A percentile compares a stretch with the other conserved stretches of the same genome.
These are phyloP conservation scores for Herpotrichia juniperi DNA, from an alignment of 2,329 filamentous ascomycete species.

Conservation along the genomic window DNA sequence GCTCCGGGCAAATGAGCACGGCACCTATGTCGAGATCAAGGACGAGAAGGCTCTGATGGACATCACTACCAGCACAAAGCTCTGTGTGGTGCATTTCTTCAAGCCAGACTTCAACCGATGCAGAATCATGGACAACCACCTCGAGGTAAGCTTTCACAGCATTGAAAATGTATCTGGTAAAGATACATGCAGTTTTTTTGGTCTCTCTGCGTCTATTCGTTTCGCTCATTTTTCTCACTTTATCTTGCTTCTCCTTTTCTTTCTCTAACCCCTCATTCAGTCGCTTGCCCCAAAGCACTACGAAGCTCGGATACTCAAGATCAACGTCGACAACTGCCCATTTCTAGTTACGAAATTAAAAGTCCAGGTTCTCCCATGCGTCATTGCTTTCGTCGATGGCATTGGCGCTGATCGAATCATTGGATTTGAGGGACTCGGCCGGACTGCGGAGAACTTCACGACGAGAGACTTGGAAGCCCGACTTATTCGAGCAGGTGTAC, in stretches of 20 bases:
- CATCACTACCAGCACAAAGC: constrained; percentile 63
- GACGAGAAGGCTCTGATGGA: constrained; percentile 65
- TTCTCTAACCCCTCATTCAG: constrained; percentile 29
- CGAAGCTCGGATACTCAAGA: constrained; percentile 63
- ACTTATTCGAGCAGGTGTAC: constrained; percentile 57
- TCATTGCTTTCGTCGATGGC: constrained; percentile 63
- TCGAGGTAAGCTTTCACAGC: constrained; percentile 47
- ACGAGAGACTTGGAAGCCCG: constrained; percentile 60
- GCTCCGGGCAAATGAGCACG: constrained; percentile 58
- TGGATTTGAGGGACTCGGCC: constrained; percentile 64
- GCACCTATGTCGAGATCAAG: constrained; percentile 61
- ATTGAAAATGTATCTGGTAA: neutral
- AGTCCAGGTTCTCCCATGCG: constrained; percentile 64
- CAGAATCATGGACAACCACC: constrained; percentile 65
- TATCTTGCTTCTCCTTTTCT: constrained; percentile 3
- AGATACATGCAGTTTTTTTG: neutral
- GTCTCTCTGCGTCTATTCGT: neutral
- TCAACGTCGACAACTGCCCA: constrained; percentile 65
- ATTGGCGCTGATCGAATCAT: constrained; percentile 62
- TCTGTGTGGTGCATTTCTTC: constrained; percentile 68
- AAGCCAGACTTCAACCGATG: constrained; percentile 69
- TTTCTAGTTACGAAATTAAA: constrained; percentile 65
- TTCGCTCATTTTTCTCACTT: constrained; percentile 2
- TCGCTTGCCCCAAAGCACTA: constrained; percentile 62
- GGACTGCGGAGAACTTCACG: constrained; percentile 60